A percentile compares a stretch with the other conserved stretches of the same genome.
Evolutionary conservation across 768 basidiomycete species (phyloP).

Genomic region (Tylopilus subfusipes): DNA sequence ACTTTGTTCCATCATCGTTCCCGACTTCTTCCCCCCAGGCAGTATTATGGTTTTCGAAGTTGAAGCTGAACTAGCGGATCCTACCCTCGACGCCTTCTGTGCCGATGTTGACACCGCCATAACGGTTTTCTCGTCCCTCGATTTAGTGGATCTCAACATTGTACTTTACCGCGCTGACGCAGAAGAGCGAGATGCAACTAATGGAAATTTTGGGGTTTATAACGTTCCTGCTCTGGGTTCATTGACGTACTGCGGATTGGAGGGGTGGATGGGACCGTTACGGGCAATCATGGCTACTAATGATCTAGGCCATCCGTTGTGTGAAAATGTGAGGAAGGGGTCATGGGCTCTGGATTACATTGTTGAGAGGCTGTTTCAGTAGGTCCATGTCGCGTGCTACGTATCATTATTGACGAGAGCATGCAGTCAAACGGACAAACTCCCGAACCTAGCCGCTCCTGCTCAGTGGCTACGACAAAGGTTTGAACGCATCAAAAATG

Average conservation of each 20-base stretch:
- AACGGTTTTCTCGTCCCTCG: conserved; percentile 67
- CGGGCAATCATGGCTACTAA: conserved; percentile 83
- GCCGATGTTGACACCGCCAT: conserved; percentile 65
- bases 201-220: conserved; percentile 78
- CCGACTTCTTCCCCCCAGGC: conserved; percentile 92
- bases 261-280: conserved; percentile 95
- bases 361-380: conserved; percentile 65
- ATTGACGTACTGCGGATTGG: conserved; percentile 88
- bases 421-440: conserved; percentile 52
- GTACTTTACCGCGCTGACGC: conserved; percentile 82
- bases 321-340: conserved; percentile 82
- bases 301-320: conserved; percentile 91
- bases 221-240: conserved; percentile 71
- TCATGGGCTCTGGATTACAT: conserved; percentile 93
- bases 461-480: conserved; percentile 84
- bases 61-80: conserved; percentile 69
- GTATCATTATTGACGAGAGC: conserved; percentile 11
- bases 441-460: conserved; percentile 68
- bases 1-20: conserved; percentile 76
- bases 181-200: conserved; percentile 89
- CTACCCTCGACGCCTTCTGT: conserved; percentile 71
- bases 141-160: conserved; percentile 86
- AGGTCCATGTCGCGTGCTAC: conserved; percentile 30
- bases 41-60: conserved; percentile 93
- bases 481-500: conserved; percentile 74